These are phyloP conservation scores for Oenanthe javanica DNA, from an alignment of 140 eudicot genomes.

Conservation along the genomic window DNA sequence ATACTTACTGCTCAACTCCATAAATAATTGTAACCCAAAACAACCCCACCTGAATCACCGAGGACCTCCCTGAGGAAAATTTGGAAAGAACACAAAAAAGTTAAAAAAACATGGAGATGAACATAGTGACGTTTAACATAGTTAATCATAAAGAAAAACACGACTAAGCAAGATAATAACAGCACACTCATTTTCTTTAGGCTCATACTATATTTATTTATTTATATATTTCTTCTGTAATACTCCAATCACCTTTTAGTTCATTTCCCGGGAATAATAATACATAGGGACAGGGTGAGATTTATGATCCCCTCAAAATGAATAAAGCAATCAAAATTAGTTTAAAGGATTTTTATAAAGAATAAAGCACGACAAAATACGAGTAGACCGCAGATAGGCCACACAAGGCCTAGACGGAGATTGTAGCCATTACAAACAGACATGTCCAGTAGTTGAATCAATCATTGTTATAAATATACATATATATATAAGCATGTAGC, in stretches of 20 bases:
- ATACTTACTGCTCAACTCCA: not conserved
- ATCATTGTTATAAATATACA: not conserved
- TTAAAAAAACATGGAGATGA: not conserved
- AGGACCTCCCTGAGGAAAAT: not conserved
- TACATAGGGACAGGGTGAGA: not conserved
- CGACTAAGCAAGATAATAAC: not conserved
- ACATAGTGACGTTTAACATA: not conserved
- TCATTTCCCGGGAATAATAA: not conserved
- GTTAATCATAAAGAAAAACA: not conserved
- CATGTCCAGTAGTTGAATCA: not conserved
- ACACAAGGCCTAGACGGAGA: not conserved
- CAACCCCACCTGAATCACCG: not conserved
- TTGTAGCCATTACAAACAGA: not conserved
- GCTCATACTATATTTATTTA: not conserved
- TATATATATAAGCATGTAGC: not conserved
- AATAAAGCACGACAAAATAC: not conserved
- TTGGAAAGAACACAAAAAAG: not conserved
- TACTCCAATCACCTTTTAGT: not conserved
- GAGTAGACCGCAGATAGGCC: not conserved
- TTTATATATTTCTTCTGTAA: not conserved
- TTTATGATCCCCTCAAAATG: not conserved
- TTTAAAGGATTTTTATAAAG: not conserved
- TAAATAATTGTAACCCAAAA: not conserved
- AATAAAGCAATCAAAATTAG: not conserved
- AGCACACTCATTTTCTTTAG: not conserved